Evolutionary conservation across 805 yeast species (phyloP), one percentile per base, ranked within the genome.

Genomic region (Kazachstania viticola): DNA sequence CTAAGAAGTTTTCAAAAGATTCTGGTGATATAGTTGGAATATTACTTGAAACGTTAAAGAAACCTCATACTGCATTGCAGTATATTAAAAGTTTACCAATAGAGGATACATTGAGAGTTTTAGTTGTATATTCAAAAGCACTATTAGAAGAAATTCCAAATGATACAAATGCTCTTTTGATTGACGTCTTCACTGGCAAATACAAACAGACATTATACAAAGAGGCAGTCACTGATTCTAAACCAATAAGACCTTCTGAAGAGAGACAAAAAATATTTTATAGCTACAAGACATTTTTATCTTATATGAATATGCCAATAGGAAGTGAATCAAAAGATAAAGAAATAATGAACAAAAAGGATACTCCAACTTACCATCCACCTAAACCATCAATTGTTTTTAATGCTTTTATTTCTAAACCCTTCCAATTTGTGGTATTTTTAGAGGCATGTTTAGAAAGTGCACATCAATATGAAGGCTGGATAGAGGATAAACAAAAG

Each of bases 371-470:
- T 0, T 91, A 91, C 53, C 77, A 78, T 31, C 95, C 97, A 2
- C 98, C 98, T 3, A 69, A 76, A 31, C 97, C 97, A 5, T 67
- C 85, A 28, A 64, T 88, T 25, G 81, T 88, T 1, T 91, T 84
- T 49, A 76, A 88, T 2, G 75, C 93, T 1, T 91, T 91, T 52
- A 73, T 81, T n/a, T 71, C 77, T 42, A 83, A 80, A 49, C 85
- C 91, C 0, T 71, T 76, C 47, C 91, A 87, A 48, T 88, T 91
- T 64, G 91, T 87, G 17, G 80, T 82, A 6, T 91, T 91, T 40
- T 56, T 91, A 35, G 98, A 91, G 51, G 96, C 97, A 0, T 84
- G 95, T 45, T 58, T 85, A 12, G 82, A 78, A 44, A 67, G 80
- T 9, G 81, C 81, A 48, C 85, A 78, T 34, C 68, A 67, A 35